phyloP scores from a whole-genome alignment of 192 early-diverging fungal genomes.

The Coemansia umbellata region DNA sequence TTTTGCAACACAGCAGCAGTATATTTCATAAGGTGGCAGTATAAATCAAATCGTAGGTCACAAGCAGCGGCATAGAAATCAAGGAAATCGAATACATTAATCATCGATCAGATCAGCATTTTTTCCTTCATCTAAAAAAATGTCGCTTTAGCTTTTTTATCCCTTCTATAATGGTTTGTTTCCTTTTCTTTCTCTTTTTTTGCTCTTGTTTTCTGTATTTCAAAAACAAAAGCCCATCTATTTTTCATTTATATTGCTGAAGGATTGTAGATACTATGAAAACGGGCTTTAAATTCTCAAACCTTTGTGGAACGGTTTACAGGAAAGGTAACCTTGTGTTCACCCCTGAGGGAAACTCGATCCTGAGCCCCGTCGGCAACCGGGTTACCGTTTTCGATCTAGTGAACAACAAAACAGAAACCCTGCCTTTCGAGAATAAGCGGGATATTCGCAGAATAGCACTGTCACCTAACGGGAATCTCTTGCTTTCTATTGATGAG shows the following conservation, averaged over 20 bases:
- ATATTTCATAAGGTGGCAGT: no score
- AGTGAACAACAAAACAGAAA: constrained; percentile 85
- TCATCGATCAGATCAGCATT: constrained; percentile 6
- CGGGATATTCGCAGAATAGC: constrained; percentile 88
- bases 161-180: neutral
- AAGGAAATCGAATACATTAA: no score
- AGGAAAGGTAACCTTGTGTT: constrained; percentile 93
- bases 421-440: constrained; percentile 91
- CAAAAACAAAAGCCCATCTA: no score
- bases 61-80: no score
- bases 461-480: constrained; percentile 79
- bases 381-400: constrained; percentile 94
- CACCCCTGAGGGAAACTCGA: constrained; percentile 89
- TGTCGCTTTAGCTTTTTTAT: neutral
- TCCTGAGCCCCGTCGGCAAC: constrained; percentile 96
- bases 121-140: neutral
- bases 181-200: neutral
- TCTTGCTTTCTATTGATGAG: constrained; percentile 92
- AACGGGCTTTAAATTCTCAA: constrained; percentile 79
- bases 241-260: no score
- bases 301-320: constrained; percentile 97
- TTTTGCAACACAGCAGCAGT: no score
- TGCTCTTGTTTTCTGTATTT: neutral
- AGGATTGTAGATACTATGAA: no score
- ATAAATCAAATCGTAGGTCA: no score